phyloP scores from a whole-genome alignment of 1,139 yeast genomes.

The Groenewaldozyma auringiensis region DNA sequence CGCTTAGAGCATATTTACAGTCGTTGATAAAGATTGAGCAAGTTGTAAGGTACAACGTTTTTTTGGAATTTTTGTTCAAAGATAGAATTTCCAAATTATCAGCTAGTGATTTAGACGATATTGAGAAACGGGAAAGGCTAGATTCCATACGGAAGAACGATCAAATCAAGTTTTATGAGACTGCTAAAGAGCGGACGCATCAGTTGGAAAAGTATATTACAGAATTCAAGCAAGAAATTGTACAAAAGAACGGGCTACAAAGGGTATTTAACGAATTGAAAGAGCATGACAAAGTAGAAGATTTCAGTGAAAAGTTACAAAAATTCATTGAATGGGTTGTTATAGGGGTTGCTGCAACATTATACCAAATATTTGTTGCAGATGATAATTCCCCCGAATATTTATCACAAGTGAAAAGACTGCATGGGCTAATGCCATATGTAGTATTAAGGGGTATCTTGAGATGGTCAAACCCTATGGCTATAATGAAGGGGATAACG shows the following conservation, averaged over 20 bases:
- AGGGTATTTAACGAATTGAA: conserved; percentile 60
- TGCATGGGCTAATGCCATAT: conserved; percentile 75
- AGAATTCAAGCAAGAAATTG: conserved; percentile 44
- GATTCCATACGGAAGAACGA: conserved; percentile 57
- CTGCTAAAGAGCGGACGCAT: conserved; percentile 45
- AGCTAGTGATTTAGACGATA: conserved; percentile 45
- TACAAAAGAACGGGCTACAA: conserved; percentile 39
- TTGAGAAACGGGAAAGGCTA: conserved; percentile 46
- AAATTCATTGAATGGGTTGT: conserved; percentile 76
- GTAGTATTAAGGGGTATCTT: conserved; percentile 64
- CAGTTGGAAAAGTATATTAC: conserved; percentile 46
- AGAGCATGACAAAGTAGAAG: conserved; percentile 42
- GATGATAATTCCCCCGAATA: conserved; percentile 73
- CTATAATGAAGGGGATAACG: conserved; percentile 65
- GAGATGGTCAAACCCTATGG: conserved; percentile 77
- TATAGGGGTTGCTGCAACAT: conserved; percentile 73
- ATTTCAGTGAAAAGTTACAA: conserved; percentile 59
- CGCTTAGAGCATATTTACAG: conserved; percentile 65
- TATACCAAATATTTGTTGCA: conserved; percentile 71
- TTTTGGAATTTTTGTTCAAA: conserved; percentile 46
- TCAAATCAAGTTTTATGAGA: conserved; percentile 64
- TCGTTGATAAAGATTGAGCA: conserved; percentile 47
- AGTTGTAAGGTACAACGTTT: conserved; percentile 44
- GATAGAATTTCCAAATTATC: conserved; percentile 34
- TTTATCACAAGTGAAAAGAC: conserved; percentile 55